Percentiles rank a stretch among this genome's conserved stretches.
These are phyloP conservation scores for Candida sp. DNA, from an alignment of 1,139 yeast genomes.

Conservation along the genomic window DNA sequence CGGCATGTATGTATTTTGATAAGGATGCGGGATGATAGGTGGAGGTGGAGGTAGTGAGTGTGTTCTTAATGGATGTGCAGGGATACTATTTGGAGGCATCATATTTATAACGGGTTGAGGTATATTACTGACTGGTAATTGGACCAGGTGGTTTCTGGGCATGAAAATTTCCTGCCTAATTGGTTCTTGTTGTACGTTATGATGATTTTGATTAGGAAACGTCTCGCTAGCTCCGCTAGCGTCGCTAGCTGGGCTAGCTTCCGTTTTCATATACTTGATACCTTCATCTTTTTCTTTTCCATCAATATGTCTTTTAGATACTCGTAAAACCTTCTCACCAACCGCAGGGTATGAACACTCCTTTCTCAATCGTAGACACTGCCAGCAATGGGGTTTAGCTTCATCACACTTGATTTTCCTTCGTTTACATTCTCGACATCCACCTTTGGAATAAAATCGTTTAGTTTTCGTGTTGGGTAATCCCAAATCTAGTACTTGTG, in stretches of 20 bases:
- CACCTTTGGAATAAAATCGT: constrained; percentile 29
- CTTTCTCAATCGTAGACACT: constrained; percentile 32
- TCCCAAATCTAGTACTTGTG: constrained; percentile 2
- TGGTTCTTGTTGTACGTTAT: background rate
- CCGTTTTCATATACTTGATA: background rate
- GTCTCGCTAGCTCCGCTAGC: background rate
- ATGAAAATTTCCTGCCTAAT: background rate
- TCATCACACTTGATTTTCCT: constrained; percentile 56
- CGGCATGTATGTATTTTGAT: background rate
- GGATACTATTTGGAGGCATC: background rate
- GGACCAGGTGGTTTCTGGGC: background rate
- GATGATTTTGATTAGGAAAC: background rate
- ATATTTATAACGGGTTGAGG: background rate
- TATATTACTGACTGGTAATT: background rate
- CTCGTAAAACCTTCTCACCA: constrained; percentile 31
- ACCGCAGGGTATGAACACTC: constrained; percentile 30
- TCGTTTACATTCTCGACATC: constrained; percentile 40
- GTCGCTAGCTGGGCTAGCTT: no score
- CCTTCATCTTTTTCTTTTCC: background rate
- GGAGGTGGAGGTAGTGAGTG: background rate
- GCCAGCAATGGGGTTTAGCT: constrained; percentile 54
- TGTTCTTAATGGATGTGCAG: background rate
- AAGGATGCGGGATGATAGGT: background rate
- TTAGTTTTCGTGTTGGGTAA: constrained; percentile 3
- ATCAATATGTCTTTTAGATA: constrained; percentile 12